A percentile compares a stretch with the other conserved stretches of the same genome.
Evolutionary conservation across 2,329 filamentous ascomycete genomes (phyloP).

Genomic region (Cryphonectria japonica): DNA sequence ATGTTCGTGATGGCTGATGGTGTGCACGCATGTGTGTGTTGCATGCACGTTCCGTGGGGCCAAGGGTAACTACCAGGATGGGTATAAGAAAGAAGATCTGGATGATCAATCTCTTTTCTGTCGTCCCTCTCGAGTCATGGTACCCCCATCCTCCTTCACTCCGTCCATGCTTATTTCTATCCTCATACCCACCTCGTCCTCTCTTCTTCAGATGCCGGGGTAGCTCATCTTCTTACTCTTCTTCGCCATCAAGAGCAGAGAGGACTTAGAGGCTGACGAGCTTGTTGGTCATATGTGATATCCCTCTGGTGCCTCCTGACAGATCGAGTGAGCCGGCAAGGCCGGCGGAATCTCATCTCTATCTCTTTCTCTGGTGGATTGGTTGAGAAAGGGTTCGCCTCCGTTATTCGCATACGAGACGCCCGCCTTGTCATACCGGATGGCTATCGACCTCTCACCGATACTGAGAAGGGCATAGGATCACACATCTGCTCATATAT

Average conservation of each 20-base stretch:
- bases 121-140: conserved; percentile 20
- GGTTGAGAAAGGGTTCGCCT: conserved; percentile 19
- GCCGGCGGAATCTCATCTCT: conserved; percentile 33
- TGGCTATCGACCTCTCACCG: conserved; percentile 11
- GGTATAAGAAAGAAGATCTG: conserved; percentile 18
- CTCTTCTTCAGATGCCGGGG: background rate
- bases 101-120: conserved; percentile 8
- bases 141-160: background rate
- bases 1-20: conserved; percentile 24
- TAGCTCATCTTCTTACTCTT: conserved; percentile 1
- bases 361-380: conserved; percentile 14
- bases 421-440: conserved; percentile 24
- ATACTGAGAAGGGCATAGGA: conserved; percentile 9
- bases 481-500: conserved; percentile 15
- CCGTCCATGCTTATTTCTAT: conserved; percentile 3
- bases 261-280: conserved; percentile 13
- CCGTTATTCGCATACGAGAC: conserved; percentile 1
- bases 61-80: conserved; percentile 15
- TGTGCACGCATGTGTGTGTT: conserved; percentile 21
- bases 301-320: conserved; percentile 26
- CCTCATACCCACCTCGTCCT: conserved; percentile 9
- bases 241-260: conserved; percentile 2
- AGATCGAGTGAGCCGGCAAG: conserved; percentile 37
- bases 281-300: conserved; percentile 26
- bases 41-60: conserved; percentile 26